phyloP scores from a whole-genome alignment of 805 yeast genomes.

The Starmerella stigmatis region DNA sequence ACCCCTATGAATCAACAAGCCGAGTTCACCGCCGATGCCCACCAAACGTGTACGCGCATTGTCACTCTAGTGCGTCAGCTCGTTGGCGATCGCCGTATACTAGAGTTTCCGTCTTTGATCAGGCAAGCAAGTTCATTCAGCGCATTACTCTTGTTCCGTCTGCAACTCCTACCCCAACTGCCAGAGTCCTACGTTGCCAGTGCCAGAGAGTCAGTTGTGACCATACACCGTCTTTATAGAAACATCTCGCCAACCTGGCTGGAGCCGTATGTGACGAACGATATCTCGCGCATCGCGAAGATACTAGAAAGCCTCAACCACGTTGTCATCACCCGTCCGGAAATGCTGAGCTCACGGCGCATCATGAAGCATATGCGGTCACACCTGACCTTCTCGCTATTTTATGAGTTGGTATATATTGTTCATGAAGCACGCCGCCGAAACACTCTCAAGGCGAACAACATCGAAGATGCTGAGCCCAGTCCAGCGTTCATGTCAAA shows the following conservation, averaged over 20 bases:
- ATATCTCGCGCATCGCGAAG: constrained; percentile 82
- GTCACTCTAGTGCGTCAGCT: constrained; percentile 67
- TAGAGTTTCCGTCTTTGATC: constrained; percentile 76
- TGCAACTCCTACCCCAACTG: constrained; percentile 67
- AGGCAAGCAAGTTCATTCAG: constrained; percentile 75
- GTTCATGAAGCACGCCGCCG: constrained; percentile 87
- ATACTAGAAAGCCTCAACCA: constrained; percentile 80
- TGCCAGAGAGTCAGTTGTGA: constrained; percentile 85
- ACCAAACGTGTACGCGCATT: constrained; percentile 67
- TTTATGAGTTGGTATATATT: constrained; percentile 88
- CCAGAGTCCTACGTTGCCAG: constrained; percentile 66
- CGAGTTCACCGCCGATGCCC: constrained; percentile 70
- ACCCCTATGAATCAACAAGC: constrained; percentile 81
- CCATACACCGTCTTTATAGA: constrained; percentile 77
- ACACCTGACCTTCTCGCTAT: constrained; percentile 80
- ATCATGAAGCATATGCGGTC: constrained; percentile 83
- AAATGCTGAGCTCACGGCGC: constrained; percentile 61
- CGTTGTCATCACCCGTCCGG: constrained; percentile 79
- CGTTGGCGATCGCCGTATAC: constrained; percentile 55
- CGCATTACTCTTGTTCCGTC: constrained; percentile 65
- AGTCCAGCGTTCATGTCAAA: neutral
- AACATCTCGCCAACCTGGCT: constrained; percentile 89
- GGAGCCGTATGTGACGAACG: constrained; percentile 59
- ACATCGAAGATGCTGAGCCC: neutral
- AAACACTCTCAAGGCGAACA: constrained; percentile 24